Evolutionary conservation across 106 monocot genomes (phyloP), one percentile per base, ranked within the genome.

Genomic region (Alisma plantagoaquatica): DNA sequence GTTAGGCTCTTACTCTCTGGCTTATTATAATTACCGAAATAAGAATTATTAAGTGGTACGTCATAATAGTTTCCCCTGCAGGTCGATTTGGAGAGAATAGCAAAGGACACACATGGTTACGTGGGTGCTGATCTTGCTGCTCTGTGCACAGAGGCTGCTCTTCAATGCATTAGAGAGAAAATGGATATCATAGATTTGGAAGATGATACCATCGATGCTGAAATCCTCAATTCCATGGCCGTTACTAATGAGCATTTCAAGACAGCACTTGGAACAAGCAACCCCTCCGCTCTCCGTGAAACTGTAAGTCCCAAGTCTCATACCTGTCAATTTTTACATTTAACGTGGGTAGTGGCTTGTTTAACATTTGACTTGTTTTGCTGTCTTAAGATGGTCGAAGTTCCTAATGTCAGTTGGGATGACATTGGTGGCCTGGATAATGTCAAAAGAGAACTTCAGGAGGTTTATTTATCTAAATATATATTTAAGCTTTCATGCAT

Each of bases 261-360:
- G 67, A 91, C 91, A 41, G 91, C 91, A 60, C 91, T 91, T 70
- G 85, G 81, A 35, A 81, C 81, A n/a, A 91, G 91, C 85, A 91
- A 91, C 30, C 91, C 91, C 10, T 91, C 91, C 38, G 91, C 91
- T 18, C 85, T 90, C 17, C 90, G 90, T 30, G 90, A 90, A 69
- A 90, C 90, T 2, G 91, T 91, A 62, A 64, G 70, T 54, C 0
- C n/a, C n/a, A n/a, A n/a, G n/a, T n/a, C n/a, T n/a, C n/a, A n/a
- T n/a, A n/a, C 15, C n/a, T 45, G 15, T 51, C 27, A 27, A 15
- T 17, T 46, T 38, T 42, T 41, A n/a, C 16, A 23, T 46, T 1
- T 31, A 51, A 2, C 4, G 11, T 53, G 31, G 12, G n/a, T n/a
- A n/a, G n/a, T n/a, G n/a, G n/a, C n/a, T n/a, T n/a, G n/a, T n/a